phyloP scores from a whole-genome alignment of 2,329 filamentous ascomycete genomes.

The Hypoxylon sp. region DNA sequence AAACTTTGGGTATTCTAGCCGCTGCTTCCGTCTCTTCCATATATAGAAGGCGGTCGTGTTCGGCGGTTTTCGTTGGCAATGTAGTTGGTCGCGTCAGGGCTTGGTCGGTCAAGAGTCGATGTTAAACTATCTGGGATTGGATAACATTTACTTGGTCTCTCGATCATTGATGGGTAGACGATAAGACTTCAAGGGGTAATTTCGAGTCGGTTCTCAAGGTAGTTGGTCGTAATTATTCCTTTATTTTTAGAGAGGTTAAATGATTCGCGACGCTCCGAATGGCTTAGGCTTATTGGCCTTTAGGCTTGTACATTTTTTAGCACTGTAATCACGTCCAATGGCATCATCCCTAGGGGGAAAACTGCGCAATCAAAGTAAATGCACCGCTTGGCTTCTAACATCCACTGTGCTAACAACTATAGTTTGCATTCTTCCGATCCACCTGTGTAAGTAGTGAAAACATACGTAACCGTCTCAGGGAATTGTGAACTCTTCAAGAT shows the following conservation, averaged over 20 bases:
- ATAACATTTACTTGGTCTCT: neutral
- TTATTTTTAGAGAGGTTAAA: neutral
- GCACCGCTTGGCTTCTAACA: neutral
- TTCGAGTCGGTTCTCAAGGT: neutral
- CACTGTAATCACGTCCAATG: too few relatives aligned
- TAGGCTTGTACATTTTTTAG: too few relatives aligned
- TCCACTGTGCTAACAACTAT: neutral
- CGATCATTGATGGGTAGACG: neutral
- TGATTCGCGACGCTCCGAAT: neutral
- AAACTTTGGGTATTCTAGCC: neutral
- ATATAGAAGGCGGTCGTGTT: neutral
- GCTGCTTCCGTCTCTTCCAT: neutral
- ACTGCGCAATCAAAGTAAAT: neutral
- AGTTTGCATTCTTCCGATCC: neutral
- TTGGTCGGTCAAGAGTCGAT: neutral
- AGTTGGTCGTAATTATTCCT: neutral
- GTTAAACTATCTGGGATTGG: neutral
- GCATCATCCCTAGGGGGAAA: neutral
- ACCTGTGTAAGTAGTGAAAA: neutral
- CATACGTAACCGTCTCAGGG: neutral
- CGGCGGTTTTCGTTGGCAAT: neutral
- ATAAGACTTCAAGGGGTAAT: neutral
- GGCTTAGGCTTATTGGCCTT: neutral
- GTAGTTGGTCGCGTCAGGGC: constrained; percentile 1
- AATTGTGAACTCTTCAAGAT: neutral